Conservation (phyloP, 169 alveolate species). For the Plasmodium sp. region DNA sequence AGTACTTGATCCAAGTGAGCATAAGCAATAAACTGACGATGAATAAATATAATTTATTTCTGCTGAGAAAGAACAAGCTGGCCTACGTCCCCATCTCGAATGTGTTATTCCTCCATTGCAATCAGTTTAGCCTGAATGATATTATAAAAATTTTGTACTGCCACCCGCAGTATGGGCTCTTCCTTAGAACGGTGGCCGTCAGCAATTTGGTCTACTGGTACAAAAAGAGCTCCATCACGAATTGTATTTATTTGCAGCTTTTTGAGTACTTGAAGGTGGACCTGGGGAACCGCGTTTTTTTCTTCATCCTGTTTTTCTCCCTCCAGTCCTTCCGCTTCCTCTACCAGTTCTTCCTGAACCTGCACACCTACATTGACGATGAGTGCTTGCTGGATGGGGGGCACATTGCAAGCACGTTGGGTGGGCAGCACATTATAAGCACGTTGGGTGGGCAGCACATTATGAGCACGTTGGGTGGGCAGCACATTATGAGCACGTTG, state of each 20-base stretch:
- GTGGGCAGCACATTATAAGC: too few species aligned
- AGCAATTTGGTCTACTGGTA: constrained; percentile 42
- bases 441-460: background rate
- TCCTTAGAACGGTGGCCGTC: constrained; percentile 24
- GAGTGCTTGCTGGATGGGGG: background rate
- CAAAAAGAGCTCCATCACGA: constrained; percentile 60
- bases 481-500: too few species aligned
- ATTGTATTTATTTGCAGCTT: constrained; percentile 53
- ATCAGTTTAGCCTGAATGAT: constrained; percentile 32
- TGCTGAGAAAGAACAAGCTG: constrained; percentile 23
- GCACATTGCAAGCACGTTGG: background rate
- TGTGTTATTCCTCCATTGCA: constrained; percentile 43
- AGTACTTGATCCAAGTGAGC: constrained; percentile 19
- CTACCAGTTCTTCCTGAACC: constrained; percentile 24
- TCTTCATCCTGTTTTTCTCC: constrained; percentile 54
- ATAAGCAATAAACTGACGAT: constrained; percentile 41
- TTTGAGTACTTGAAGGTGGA: constrained; percentile 71
- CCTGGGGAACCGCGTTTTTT: constrained; percentile 55
- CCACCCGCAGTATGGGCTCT: constrained; percentile 63
- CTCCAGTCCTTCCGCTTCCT: constrained; percentile 53
- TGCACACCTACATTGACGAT: constrained; percentile 66
- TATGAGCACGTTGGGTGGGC: background rate
- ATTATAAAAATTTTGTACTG: constrained; percentile 43
- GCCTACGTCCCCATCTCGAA: constrained; percentile 50
- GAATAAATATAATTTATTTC: constrained; percentile 51